Evolutionary conservation across 495 filamentous ascomycete genomes (phyloP).

Genomic region (Entonaema liquescens): DNA sequence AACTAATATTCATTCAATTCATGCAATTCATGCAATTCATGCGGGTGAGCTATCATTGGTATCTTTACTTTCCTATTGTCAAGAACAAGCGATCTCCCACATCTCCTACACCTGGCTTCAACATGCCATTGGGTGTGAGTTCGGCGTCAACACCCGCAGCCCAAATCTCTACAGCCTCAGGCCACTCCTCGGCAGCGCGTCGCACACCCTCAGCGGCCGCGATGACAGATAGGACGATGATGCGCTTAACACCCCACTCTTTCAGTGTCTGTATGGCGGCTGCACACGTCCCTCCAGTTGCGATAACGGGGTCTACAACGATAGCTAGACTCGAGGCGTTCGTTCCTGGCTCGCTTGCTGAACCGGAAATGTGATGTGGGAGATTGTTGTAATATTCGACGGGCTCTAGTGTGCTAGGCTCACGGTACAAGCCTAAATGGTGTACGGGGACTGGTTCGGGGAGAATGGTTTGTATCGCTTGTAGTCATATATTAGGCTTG

Average conservation of each 20-base stretch:
- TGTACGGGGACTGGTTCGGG: conserved; percentile 83
- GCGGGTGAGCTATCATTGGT: conserved; percentile 1
- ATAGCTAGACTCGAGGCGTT: conserved; percentile 71
- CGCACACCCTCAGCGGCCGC: conserved; percentile 71
- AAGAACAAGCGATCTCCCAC: conserved; percentile 93
- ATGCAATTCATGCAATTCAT: background rate
- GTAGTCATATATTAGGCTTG: conserved; percentile 15
- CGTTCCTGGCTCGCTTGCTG: conserved; percentile 45
- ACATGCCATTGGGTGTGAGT: conserved; percentile 82
- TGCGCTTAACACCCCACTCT: conserved; percentile 87
- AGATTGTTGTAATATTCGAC: conserved; percentile 99
- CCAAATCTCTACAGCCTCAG: conserved; percentile 80
- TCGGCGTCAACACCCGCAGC: conserved; percentile 79
- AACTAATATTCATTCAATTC: conserved; percentile 5
- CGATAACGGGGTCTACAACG: conserved; percentile 91
- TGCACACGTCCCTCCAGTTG: conserved; percentile 87
- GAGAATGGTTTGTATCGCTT: conserved; percentile 84
- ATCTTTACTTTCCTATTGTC: conserved; percentile 83
- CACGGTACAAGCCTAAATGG: conserved; percentile 93
- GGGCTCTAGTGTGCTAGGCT: conserved; percentile 81
- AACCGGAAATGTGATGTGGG: conserved; percentile 67
- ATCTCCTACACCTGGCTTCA: conserved; percentile 89
- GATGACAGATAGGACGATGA: conserved; percentile 81
- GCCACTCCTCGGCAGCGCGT: conserved; percentile 76
- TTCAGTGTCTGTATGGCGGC: conserved; percentile 88